These are phyloP conservation scores for Stachybotrys elegans DNA, from an alignment of 2,329 filamentous ascomycete species.

Conservation along the genomic window DNA sequence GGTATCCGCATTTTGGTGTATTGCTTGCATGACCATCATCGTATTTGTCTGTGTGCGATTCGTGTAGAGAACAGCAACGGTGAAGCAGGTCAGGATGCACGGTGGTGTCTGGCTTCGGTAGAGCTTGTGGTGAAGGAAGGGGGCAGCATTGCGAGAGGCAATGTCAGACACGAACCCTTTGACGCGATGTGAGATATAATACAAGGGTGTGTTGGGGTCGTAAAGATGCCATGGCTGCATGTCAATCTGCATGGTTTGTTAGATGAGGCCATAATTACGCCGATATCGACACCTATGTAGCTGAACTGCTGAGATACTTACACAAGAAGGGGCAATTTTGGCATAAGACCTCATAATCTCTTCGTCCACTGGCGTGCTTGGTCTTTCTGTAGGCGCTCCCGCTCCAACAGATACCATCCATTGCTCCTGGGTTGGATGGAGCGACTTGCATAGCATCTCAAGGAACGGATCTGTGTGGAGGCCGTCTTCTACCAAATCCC, in stretches of 20 bases:
- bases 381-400: neutral
- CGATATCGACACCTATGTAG: too few species aligned
- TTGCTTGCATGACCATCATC: conserved; percentile 19
- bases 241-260: conserved; percentile 10
- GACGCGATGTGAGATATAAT: conserved; percentile 19
- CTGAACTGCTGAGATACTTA: too few species aligned
- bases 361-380: neutral
- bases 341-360: neutral
- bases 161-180: conserved; percentile 19
- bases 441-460: neutral
- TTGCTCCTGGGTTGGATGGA: neutral
- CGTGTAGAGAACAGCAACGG: conserved; percentile 21
- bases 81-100: conserved; percentile 25
- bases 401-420: neutral
- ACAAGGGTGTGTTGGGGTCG: conserved; percentile 18
- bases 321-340: neutral
- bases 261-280: too few species aligned
- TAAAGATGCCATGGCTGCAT: conserved; percentile 21
- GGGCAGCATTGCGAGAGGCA: conserved; percentile 19
- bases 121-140: conserved; percentile 23
- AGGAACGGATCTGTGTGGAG: too few species aligned
- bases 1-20: conserved; percentile 10
- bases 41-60: conserved; percentile 21
- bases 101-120: conserved; percentile 19
- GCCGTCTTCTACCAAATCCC: too few species aligned